Evolutionary conservation across 2,329 filamentous ascomycete genomes (phyloP), one percentile per base, ranked within the genome.

Genomic region (Fonsecaea pedrosoi): DNA sequence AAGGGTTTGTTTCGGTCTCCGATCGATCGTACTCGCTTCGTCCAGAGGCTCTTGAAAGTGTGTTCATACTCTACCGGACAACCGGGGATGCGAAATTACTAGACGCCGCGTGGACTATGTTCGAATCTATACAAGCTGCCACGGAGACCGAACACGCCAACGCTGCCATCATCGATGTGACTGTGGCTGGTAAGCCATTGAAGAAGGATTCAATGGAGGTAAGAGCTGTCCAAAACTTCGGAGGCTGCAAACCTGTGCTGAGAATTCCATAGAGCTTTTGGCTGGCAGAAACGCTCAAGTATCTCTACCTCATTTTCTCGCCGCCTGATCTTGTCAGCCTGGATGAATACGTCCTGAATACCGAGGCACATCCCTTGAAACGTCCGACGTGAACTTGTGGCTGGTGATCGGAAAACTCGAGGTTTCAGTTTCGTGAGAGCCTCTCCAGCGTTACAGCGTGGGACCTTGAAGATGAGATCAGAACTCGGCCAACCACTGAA

Each of bases 11-110:
- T 8, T 54, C 45, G 9, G 65, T 70, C 32, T 48, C 66, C 4
- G 65, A 71, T 58, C 68, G 57, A 62, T 60, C 60, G 4, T 74
- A 69, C 54, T 60, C 64, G 18, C 56, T 74, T 70, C 91, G 90
- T 25, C 92, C 92, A 21, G 92, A 96, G 81, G 92, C 91, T 0
- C 93, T 96, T 72, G 92, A 96, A 74, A 92, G 90, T 0, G 88
- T 96, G 13, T 96, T 92, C 85, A 91, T 94, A 80, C 89, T 96
- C 83, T 95, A 96, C 80, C 91, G 93, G 75, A 92, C 96, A 78
- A 96, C 92, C 0, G 93, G 92, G 56, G 90, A 95, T 70, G 79
- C 84, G 1, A 78, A 79, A 4, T 92, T 92, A 84, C 89, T 90
- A 76, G 92, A 96, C 34, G 89, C 90, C 71, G 94, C 92, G 15